These are phyloP conservation scores for Chaetoceros tenuissimus DNA, from an alignment of 108 stramenopile species.

Conservation along the genomic window DNA sequence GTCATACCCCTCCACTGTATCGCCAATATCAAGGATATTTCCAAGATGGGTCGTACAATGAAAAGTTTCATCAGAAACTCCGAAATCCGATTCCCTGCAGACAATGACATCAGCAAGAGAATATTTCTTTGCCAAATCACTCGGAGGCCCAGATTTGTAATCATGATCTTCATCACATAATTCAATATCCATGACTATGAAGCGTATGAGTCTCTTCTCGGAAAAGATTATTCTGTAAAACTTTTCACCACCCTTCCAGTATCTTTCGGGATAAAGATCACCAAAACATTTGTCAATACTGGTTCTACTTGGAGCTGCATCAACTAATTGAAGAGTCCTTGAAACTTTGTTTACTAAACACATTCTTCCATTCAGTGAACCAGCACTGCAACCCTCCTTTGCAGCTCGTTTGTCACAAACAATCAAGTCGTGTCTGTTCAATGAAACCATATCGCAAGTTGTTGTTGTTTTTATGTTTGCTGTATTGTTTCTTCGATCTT, in stretches of 20 bases:
- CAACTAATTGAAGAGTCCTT: conserved; percentile 49
- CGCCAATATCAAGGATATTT: conserved; percentile 83
- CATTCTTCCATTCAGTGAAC: conserved; percentile 65
- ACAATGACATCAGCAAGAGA: conserved; percentile 91
- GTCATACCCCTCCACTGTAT: conserved; percentile 94
- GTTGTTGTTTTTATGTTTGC: conserved; percentile 90
- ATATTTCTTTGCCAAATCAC: conserved; percentile 29
- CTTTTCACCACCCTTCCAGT: conserved; percentile 72
- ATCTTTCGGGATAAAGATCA: conserved; percentile 51
- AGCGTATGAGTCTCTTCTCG: conserved; percentile 60
- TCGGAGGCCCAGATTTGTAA: conserved; percentile 6
- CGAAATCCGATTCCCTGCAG: conserved; percentile 87
- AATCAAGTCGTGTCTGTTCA: conserved; percentile 95
- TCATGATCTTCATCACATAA: conserved; percentile 28
- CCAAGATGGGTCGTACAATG: conserved; percentile 91
- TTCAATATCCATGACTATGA: conserved; percentile 92
- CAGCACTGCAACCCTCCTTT: conserved; percentile 25
- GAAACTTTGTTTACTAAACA: conserved; percentile 62
- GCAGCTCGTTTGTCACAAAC: conserved; percentile 61
- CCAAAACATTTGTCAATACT: conserved; percentile 8
- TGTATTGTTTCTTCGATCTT: conserved; percentile 88
- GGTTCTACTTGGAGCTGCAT: conserved; percentile 57
- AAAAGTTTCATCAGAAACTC: conserved; percentile 80
- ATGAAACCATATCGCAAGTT: conserved; percentile 92
- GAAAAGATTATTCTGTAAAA: conserved; percentile 51